A percentile compares a stretch with the other conserved stretches of the same genome.
Evolutionary conservation across 257 asterid species (phyloP).

Genomic region (Cordia subcordata): DNA sequence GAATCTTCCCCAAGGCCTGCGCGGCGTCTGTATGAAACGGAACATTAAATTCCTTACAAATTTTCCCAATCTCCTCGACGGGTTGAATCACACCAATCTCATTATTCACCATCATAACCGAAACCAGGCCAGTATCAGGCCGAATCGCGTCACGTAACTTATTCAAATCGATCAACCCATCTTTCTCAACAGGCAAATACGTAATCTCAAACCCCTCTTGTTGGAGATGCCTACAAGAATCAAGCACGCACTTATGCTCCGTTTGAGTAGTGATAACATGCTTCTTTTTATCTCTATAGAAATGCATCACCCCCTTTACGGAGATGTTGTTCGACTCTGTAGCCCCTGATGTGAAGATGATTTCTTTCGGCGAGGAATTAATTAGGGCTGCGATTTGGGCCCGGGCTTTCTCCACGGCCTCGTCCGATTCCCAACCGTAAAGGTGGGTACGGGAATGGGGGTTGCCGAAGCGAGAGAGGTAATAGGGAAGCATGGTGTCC

Average conservation of each 20-base stretch:
- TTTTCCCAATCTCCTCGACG: slow-evolving; percentile 77
- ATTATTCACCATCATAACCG: slow-evolving; percentile 96
- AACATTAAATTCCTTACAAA: slow-evolving; percentile 72
- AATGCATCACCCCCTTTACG: slow-evolving; percentile 84
- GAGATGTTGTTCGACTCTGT: slow-evolving; percentile 91
- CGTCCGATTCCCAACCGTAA: slow-evolving; percentile 98
- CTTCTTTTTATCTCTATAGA: slow-evolving; percentile 81
- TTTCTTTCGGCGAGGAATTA: slow-evolving; percentile 86
- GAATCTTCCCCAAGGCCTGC: slow-evolving; percentile 84
- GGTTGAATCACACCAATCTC: slow-evolving; percentile 98
- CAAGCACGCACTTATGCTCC: slow-evolving; percentile 93
- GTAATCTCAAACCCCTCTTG: slow-evolving; percentile 90
- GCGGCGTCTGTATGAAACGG: slow-evolving; percentile 96
- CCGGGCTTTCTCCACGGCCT: slow-evolving; percentile 75
- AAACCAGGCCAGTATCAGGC: slow-evolving; percentile 82
- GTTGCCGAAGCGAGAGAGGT: slow-evolving; percentile 75
- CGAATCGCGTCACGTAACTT: slow-evolving; percentile 63
- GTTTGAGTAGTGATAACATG: slow-evolving; percentile 97
- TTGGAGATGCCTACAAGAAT: slow-evolving; percentile 87
- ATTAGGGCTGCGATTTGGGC: slow-evolving; percentile 58
- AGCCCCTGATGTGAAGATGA: slow-evolving; percentile 95
- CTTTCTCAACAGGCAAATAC: slow-evolving; percentile 73
- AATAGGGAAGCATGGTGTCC: slow-evolving; percentile 88
- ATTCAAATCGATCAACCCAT: slow-evolving; percentile 69
- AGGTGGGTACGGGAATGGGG: slow-evolving; percentile 96